Conservation (phyloP, 2,329 filamentous ascomycete species). For the Pseudogymnoascus sp. region DNA sequence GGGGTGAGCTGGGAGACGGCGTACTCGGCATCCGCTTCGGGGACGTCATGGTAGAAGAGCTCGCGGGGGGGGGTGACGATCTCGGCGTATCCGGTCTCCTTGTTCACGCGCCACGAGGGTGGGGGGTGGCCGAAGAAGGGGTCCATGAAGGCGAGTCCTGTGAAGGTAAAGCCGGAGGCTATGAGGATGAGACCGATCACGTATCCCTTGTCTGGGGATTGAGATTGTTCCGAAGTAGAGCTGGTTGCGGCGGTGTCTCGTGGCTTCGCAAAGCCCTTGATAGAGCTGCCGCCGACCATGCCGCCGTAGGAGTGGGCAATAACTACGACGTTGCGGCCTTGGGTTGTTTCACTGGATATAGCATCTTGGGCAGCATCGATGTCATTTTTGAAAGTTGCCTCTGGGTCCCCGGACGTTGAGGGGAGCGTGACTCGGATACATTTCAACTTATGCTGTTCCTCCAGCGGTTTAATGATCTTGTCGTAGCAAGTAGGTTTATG, state of each 20-base stretch:
- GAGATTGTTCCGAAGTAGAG: constrained; percentile 6
- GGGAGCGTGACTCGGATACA: constrained; percentile 29
- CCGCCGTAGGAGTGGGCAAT: constrained; percentile 40
- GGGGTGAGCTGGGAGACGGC: constrained; percentile 33
- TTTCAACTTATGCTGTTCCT: constrained; percentile 26
- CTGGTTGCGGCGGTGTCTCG: constrained; percentile 16
- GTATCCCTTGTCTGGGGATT: constrained; percentile 18
- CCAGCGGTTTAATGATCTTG: constrained; percentile 29
- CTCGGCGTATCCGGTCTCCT: constrained; percentile 32
- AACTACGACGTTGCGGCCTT: constrained; percentile 34
- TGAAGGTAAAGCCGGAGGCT: constrained; percentile 31
- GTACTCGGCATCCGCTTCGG: constrained; percentile 31
- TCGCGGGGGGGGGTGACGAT: constrained; percentile 28
- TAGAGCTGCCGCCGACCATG: constrained; percentile 30
- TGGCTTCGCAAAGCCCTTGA: constrained; percentile 31
- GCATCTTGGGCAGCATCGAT: constrained; percentile 29
- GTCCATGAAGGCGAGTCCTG: constrained; percentile 32
- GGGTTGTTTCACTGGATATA: constrained; percentile 27
- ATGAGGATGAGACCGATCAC: constrained; percentile 34
- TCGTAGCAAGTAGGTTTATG: constrained; percentile 32
- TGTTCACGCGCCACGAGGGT: constrained; percentile 27
- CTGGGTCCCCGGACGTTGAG: constrained; percentile 28
- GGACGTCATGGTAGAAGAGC: constrained; percentile 38
- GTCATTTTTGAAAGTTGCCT: constrained; percentile 33
- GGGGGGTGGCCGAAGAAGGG: constrained; percentile 28